Evolutionary conservation across 106 monocot species (phyloP).

Genomic region (Dioscorea alata): DNA sequence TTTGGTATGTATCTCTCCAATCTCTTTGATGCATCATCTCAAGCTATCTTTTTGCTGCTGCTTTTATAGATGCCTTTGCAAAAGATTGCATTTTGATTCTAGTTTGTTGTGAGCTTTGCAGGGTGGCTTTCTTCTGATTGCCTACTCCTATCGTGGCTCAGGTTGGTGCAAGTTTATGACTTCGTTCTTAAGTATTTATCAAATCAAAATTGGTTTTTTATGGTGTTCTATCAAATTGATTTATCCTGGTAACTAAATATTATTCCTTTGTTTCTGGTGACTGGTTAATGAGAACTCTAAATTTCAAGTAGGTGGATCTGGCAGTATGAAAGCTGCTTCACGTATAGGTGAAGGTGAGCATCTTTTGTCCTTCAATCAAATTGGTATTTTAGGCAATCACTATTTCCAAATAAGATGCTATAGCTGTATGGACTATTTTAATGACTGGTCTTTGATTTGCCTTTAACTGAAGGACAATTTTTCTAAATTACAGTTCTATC

Average conservation of each 20-base stretch:
- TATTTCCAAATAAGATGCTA: not conserved
- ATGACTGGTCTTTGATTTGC: not conserved
- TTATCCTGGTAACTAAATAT: no score
- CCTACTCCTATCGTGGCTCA: slow-evolving; percentile 56
- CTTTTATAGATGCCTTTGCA: no score
- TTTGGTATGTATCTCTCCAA: slow-evolving; percentile 36
- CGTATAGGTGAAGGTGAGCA: slow-evolving; percentile 46
- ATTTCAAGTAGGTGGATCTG: slow-evolving; percentile 38
- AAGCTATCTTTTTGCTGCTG: no score
- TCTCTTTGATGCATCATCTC: not conserved
- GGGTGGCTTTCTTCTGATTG: slow-evolving; percentile 68
- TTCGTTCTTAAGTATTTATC: not conserved
- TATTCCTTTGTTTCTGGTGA: not conserved
- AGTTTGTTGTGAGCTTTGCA: slow-evolving; percentile 12
- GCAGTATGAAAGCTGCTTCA: slow-evolving; percentile 20
- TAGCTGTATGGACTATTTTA: not conserved
- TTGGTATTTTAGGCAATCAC: not conserved
- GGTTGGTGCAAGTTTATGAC: slow-evolving; percentile 33
- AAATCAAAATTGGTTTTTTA: not conserved
- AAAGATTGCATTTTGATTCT: not conserved
- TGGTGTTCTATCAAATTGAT: not conserved
- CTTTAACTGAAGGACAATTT: no score
- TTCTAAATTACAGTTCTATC: slow-evolving; percentile 37
- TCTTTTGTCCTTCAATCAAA: not conserved
- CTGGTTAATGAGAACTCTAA: not conserved